Evolutionary conservation across 257 asterid species (phyloP).

Genomic region (Mitragyna speciosa): DNA sequence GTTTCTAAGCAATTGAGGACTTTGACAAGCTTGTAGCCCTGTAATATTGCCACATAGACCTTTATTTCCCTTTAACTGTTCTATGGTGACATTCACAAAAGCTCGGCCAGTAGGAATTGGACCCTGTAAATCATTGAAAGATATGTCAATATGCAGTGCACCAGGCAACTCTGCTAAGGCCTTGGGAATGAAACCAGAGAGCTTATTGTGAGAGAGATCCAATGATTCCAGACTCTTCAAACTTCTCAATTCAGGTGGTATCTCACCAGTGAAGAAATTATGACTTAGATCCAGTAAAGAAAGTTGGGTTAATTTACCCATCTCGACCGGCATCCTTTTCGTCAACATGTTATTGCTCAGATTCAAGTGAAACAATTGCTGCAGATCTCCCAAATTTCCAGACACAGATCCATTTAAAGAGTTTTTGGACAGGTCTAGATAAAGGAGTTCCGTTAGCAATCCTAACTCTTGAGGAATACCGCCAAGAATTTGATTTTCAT

Average conservation of each 20-base stretch:
- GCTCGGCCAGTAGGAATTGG: constrained; percentile 33
- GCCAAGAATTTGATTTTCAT: constrained; percentile 32
- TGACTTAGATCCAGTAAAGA: constrained; percentile 33
- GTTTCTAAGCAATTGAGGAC: not conserved
- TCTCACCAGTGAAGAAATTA: constrained; percentile 32
- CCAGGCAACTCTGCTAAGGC: constrained; percentile 16
- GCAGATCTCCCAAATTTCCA: constrained; percentile 24
- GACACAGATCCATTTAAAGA: constrained; percentile 33
- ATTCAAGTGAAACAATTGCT: constrained; percentile 23
- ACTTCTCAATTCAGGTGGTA: constrained; percentile 23
- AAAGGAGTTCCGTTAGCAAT: constrained; percentile 9
- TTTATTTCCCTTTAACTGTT: constrained; percentile 28
- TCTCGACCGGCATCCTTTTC: constrained; percentile 29
- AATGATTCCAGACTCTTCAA: constrained; percentile 18
- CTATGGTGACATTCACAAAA: constrained; percentile 23
- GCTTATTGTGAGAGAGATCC: constrained; percentile 36
- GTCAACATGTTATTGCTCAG: constrained; percentile 26
- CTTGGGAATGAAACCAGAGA: constrained; percentile 36
- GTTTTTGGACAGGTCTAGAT: constrained; percentile 28
- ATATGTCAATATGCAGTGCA: constrained; percentile 28
- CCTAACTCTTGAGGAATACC: constrained; percentile 26
- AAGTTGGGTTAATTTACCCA: constrained; percentile 25
- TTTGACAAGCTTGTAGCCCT: constrained; percentile 31
- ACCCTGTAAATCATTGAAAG: constrained; percentile 39
- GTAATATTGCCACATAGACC: constrained; percentile 34